Percentiles rank a stretch among this genome's conserved stretches.
These are phyloP conservation scores for Lasiosphaeriaceae sp. DNA, from an alignment of 495 filamentous ascomycete genomes.

Conservation along the genomic window DNA sequence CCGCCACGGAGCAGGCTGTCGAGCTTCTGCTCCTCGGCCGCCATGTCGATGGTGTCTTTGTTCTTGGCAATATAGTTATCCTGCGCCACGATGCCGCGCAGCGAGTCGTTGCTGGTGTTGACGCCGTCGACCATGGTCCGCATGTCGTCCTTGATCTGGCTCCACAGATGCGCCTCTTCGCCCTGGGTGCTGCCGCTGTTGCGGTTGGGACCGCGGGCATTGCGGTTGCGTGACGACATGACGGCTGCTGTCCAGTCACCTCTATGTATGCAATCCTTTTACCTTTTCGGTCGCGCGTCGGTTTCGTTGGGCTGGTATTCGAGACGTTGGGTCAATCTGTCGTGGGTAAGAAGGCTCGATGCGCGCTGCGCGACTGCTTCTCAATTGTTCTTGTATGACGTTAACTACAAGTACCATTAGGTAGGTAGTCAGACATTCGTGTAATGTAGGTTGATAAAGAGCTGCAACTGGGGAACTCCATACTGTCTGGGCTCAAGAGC, in stretches of 20 bases:
- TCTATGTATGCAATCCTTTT: background rate
- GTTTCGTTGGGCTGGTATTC: too few relatives aligned
- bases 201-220: conserved; percentile 43
- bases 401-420: too few relatives aligned
- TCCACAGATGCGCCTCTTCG: conserved; percentile 45
- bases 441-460: too few relatives aligned
- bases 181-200: conserved; percentile 45
- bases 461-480: too few relatives aligned
- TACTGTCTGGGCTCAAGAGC: too few relatives aligned
- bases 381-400: too few relatives aligned
- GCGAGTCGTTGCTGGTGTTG: conserved; percentile 39
- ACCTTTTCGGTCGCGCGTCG: too few relatives aligned
- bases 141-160: conserved; percentile 41
- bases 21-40: conserved; percentile 35
- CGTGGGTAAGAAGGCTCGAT: too few relatives aligned
- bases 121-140: conserved; percentile 34
- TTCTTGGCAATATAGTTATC: conserved; percentile 43
- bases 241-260: background rate
- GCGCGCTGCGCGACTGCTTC: too few relatives aligned
- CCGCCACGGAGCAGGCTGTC: conserved; percentile 39
- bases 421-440: too few relatives aligned
- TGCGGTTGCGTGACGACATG: conserved; percentile 46
- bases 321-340: too few relatives aligned
- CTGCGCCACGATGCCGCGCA: conserved; percentile 36
- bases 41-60: conserved; percentile 25